These are phyloP conservation scores for Fusarium oxysporum DNA, from an alignment of 2,329 filamentous ascomycete species.

Conservation along the genomic window DNA sequence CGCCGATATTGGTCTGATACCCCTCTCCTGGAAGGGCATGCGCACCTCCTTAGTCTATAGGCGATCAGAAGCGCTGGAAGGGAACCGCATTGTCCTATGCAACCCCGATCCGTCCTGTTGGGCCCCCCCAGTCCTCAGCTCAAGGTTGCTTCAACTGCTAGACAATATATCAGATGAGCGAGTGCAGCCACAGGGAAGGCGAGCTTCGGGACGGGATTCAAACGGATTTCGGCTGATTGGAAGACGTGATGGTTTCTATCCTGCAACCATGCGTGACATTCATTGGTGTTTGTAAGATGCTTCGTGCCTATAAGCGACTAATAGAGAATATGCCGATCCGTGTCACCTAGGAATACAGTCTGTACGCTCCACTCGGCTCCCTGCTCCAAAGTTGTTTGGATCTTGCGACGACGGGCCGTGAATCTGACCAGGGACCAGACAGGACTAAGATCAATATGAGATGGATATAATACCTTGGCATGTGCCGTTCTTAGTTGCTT, in stretches of 20 bases:
- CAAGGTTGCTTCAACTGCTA: neutral
- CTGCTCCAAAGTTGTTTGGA: neutral
- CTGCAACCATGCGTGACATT: slow-evolving; percentile 12
- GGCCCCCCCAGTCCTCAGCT: neutral
- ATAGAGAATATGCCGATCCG: slow-evolving; percentile 18
- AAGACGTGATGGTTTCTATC: slow-evolving; percentile 24
- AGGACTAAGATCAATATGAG: neutral
- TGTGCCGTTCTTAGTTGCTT: neutral
- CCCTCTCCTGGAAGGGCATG: neutral
- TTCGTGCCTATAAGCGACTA: neutral
- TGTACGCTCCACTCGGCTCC: slow-evolving; percentile 2
- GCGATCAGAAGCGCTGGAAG: slow-evolving; percentile 3
- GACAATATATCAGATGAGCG: slow-evolving; percentile 28
- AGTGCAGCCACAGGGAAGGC: slow-evolving; percentile 4
- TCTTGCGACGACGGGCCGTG: slow-evolving; percentile 6
- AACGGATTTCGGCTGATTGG: slow-evolving; percentile 7
- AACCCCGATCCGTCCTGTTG: neutral
- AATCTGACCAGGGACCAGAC: slow-evolving; percentile 14
- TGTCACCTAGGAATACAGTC: slow-evolving; percentile 7
- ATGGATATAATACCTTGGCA: slow-evolving; percentile 28
- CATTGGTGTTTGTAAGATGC: slow-evolving; percentile 7
- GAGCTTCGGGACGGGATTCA: slow-evolving; percentile 19
- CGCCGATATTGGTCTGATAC: neutral
- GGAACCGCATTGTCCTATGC: neutral
- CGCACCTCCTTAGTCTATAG: neutral